These are phyloP conservation scores for Suillus weaverae DNA, from an alignment of 768 basidiomycete genomes.

Conservation along the genomic window DNA sequence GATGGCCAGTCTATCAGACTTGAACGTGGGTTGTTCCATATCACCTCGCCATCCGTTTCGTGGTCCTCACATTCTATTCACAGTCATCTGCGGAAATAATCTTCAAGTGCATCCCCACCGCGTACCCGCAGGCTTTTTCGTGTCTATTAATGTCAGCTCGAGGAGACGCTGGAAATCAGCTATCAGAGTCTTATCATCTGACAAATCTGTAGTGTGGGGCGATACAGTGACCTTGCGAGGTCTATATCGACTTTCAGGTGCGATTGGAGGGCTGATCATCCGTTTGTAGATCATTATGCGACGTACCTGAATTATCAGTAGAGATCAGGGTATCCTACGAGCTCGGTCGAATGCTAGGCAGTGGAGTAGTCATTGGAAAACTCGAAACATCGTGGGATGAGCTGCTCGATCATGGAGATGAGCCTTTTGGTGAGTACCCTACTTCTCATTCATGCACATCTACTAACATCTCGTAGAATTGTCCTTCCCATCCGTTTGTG, in stretches of 20 bases:
- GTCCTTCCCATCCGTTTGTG: no score
- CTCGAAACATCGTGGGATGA: no score
- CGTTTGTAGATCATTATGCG: no score
- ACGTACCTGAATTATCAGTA: no score
- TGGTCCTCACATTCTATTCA: background rate
- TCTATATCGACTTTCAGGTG: background rate
- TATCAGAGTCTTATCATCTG: background rate
- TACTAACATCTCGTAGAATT: no score
- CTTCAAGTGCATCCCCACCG: background rate
- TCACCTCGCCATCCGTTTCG: background rate
- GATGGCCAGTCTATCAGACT: background rate
- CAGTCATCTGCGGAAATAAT: background rate
- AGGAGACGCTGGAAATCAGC: background rate
- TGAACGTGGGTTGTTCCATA: background rate
- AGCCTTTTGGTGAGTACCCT: no score
- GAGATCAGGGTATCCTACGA: no score
- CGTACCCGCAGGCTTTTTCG: background rate
- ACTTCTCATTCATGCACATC: no score
- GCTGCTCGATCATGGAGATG: no score
- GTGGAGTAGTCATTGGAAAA: no score
- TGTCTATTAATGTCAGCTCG: background rate
- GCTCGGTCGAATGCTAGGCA: no score
- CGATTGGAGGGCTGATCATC: no score
- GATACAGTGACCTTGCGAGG: background rate
- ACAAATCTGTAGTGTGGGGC: background rate